Evolutionary conservation across 78 protist genomes (phyloP).

Genomic region (Dictyostelium firmibasis): DNA sequence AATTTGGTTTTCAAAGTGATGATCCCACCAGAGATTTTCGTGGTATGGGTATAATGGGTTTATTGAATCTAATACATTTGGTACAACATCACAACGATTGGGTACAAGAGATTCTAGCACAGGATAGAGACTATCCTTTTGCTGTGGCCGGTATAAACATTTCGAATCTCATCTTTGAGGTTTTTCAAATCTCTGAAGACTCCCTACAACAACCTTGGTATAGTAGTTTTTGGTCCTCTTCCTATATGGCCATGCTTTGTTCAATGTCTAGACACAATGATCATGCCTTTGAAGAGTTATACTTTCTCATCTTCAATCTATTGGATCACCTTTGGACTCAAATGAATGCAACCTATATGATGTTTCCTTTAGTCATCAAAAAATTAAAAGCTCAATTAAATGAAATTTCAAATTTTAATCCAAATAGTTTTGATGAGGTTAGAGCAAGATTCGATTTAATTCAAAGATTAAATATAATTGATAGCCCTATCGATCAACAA

Average conservation of each 20-base stretch:
- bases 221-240: conserved; percentile 12
- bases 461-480: conserved; percentile 23
- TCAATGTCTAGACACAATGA: conserved; percentile 65
- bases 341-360: conserved; percentile 76
- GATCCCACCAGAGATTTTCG: conserved; percentile 65
- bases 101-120: conserved; percentile 27
- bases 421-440: conserved; percentile 67
- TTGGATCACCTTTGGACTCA: conserved; percentile 59
- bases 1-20: conserved; percentile 63
- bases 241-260: conserved; percentile 61
- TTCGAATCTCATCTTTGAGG: conserved; percentile 37
- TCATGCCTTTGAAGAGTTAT: conserved; percentile 57
- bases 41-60: conserved; percentile 75
- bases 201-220: conserved; percentile 69
- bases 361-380: conserved; percentile 56
- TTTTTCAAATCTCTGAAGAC: conserved; percentile 42
- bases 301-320: conserved; percentile 21
- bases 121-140: conserved; percentile 63
- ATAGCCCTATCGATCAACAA: background rate
- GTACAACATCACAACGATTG: conserved; percentile 40
- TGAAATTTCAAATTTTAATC: conserved; percentile 17
- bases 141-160: conserved; percentile 73
- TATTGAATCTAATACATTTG: conserved; percentile 31
- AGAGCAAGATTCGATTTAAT: conserved; percentile 50
- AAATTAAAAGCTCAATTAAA: conserved; percentile 10